Percentiles rank a stretch among this genome's conserved stretches.
phyloP scores from a whole-genome alignment of 331 rosid genomes.

The Quercus lobata region DNA sequence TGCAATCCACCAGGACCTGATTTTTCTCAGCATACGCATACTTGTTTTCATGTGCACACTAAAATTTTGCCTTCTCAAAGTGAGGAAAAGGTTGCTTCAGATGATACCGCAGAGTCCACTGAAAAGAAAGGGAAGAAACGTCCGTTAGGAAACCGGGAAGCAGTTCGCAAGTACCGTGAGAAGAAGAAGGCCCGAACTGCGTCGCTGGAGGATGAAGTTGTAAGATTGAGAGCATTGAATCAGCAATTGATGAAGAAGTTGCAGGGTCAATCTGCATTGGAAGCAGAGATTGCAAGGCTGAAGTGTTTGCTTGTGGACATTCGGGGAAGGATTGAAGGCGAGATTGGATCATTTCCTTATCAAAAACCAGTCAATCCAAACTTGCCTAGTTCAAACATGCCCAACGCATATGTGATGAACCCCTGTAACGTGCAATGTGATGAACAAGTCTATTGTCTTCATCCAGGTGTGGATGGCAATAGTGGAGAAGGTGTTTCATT shows the following conservation, averaged over 20 bases:
- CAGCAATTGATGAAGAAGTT: constrained; percentile 83
- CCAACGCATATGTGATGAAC: constrained; percentile 59
- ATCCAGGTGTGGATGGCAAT: constrained; percentile 49
- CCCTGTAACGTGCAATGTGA: constrained; percentile 78
- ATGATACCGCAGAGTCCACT: constrained; percentile 77
- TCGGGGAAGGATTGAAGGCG: constrained; percentile 97
- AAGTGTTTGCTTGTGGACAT: constrained; percentile 96
- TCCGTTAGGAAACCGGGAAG: constrained; percentile 77
- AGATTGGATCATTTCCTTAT: constrained; percentile 89
- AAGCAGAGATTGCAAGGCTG: constrained; percentile 84
- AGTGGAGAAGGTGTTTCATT: constrained; percentile 32
- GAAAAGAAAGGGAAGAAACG: constrained; percentile 73
- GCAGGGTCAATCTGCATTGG: constrained; percentile 82
- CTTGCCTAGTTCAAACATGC: constrained; percentile 19
- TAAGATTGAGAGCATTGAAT: constrained; percentile 67
- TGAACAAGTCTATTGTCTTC: constrained; percentile 66
- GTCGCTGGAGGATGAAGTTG: constrained; percentile 83
- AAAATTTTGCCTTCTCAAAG: constrained; percentile 61
- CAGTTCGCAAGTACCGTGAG: constrained; percentile 95
- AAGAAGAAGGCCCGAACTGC: constrained; percentile 92
- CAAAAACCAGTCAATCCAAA: constrained; percentile 56
- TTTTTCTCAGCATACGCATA: constrained; percentile 69
- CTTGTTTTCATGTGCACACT: constrained; percentile 93
- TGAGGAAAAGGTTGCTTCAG: constrained; percentile 67
- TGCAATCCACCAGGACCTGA: constrained; percentile 99